A percentile compares a stretch with the other conserved stretches of the same genome.
These are phyloP conservation scores for Knufia fluminis DNA, from an alignment of 2,329 filamentous ascomycete genomes.

Conservation along the genomic window DNA sequence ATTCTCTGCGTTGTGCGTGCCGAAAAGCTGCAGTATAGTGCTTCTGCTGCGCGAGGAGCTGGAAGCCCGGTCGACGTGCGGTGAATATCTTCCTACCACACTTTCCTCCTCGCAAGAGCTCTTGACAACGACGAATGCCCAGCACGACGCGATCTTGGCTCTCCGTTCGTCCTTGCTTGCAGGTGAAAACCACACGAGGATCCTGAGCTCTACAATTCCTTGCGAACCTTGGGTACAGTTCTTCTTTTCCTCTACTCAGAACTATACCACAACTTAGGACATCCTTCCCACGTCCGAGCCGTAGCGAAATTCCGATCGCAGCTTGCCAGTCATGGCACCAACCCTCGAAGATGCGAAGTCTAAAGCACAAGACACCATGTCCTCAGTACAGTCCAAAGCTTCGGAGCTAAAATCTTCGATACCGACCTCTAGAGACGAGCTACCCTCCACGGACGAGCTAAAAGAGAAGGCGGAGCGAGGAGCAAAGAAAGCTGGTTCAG, in stretches of 20 bases:
- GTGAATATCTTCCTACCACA: background rate
- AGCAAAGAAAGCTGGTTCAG: conserved; percentile 47
- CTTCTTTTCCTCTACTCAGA: too few species aligned
- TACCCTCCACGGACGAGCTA: conserved; percentile 37
- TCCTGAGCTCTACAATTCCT: too few species aligned
- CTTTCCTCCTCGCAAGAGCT: background rate
- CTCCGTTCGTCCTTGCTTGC: background rate
- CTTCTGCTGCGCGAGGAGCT: background rate
- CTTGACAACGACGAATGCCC: background rate
- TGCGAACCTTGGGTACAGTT: too few species aligned
- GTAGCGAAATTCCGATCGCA: background rate
- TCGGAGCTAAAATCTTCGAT: conserved; percentile 13
- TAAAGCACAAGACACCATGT: conserved; percentile 1
- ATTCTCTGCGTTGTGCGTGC: background rate
- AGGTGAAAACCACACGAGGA: background rate
- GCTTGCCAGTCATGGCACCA: conserved; percentile 14
- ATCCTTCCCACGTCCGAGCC: too few species aligned
- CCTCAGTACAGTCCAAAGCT: conserved; percentile 7
- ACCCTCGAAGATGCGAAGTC: conserved; percentile 2
- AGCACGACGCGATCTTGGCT: background rate
- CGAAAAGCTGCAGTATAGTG: background rate
- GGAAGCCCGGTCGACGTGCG: background rate
- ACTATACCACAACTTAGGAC: too few species aligned
- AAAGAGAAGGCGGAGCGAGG: conserved; percentile 45
- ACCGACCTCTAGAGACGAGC: conserved; percentile 21